Conservation (phyloP, 257 asterid species). For the Nicotiana sylvestris region DNA sequence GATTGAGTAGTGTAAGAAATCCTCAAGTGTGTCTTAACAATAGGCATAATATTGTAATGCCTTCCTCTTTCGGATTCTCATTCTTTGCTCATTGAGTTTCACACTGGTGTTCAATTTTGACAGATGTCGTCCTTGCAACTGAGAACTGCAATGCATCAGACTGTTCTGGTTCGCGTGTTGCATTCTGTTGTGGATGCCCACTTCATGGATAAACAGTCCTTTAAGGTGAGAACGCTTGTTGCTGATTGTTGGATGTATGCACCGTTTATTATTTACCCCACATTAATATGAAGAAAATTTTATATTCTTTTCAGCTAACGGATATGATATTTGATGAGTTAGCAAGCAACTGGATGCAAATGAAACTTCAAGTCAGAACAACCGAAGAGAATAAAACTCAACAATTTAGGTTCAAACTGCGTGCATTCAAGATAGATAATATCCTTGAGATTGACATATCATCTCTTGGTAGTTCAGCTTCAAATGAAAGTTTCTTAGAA, state of each 20-base stretch:
- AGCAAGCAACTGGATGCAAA: conserved; percentile 60
- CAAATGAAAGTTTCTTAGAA: conserved; percentile 55
- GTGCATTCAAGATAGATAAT: conserved; percentile 66
- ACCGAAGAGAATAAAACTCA: conserved; percentile 44
- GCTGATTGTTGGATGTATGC: conserved; percentile 12
- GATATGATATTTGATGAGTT: conserved; percentile 58
- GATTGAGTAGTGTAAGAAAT: background rate
- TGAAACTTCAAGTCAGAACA: conserved; percentile 48
- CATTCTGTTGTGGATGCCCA: conserved; percentile 54
- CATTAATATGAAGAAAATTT: conserved; percentile 15
- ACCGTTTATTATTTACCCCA: conserved; percentile 1
- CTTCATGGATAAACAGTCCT: conserved; percentile 53
- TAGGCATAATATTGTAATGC: background rate
- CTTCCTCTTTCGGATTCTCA: background rate
- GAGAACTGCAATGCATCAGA: conserved; percentile 49
- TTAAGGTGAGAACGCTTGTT: conserved; percentile 36
- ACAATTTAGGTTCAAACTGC: conserved; percentile 71
- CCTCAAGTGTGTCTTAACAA: background rate
- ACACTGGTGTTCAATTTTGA: conserved; percentile 9
- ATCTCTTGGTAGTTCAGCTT: conserved; percentile 42
- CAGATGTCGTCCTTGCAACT: conserved; percentile 44
- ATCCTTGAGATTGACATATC: conserved; percentile 73
- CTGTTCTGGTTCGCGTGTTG: conserved; percentile 52
- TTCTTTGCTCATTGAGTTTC: background rate
- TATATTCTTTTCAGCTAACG: conserved; percentile 44